Conservation (phyloP, 768 basidiomycete species). For the Leccinum obscurum region DNA sequence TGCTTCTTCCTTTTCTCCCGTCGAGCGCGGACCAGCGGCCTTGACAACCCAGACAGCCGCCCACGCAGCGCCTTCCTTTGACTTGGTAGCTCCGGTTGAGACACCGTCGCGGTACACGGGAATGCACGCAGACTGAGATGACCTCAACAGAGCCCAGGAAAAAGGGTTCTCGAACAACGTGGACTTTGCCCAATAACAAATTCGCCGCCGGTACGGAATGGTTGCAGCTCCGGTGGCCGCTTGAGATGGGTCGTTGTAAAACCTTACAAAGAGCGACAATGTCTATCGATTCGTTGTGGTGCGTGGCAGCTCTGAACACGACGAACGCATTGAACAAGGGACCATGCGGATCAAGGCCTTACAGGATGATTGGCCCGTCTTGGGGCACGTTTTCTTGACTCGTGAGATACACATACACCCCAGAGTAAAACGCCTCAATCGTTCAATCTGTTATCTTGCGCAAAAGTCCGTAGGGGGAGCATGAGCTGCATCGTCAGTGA, state of each 20-base stretch:
- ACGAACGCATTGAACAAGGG: not conserved
- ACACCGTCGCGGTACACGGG: conserved; percentile 42
- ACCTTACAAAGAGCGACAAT: conserved; percentile 44
- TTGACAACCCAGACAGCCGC: conserved; percentile 68
- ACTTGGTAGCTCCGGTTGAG: conserved; percentile 53
- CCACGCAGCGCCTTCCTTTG: conserved; percentile 65
- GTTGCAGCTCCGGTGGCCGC: conserved; percentile 41
- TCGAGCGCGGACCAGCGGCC: conserved; percentile 33
- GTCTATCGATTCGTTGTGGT: conserved; percentile 72
- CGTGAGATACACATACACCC: conserved; percentile 56
- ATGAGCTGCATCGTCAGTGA: conserved; percentile 43
- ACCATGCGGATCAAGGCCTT: conserved; percentile 19
- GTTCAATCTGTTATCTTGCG: conserved; percentile 63
- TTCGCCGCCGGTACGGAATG: conserved; percentile 55
- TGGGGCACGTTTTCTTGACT: conserved; percentile 56
- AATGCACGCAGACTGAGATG: conserved; percentile 58
- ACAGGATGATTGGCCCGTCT: conserved; percentile 64
- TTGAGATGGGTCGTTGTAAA: not conserved
- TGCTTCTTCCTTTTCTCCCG: conserved; percentile 16
- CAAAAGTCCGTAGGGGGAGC: conserved; percentile 58
- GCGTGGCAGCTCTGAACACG: conserved; percentile 50
- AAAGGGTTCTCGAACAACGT: conserved; percentile 63
- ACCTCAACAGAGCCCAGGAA: conserved; percentile 48
- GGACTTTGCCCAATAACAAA: conserved; percentile 75
- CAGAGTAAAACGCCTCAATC: conserved; percentile 58